Evolutionary conservation across 495 filamentous ascomycete species (phyloP), one percentile per base, ranked within the genome.

Genomic region (Tuber microsphaerosporum): DNA sequence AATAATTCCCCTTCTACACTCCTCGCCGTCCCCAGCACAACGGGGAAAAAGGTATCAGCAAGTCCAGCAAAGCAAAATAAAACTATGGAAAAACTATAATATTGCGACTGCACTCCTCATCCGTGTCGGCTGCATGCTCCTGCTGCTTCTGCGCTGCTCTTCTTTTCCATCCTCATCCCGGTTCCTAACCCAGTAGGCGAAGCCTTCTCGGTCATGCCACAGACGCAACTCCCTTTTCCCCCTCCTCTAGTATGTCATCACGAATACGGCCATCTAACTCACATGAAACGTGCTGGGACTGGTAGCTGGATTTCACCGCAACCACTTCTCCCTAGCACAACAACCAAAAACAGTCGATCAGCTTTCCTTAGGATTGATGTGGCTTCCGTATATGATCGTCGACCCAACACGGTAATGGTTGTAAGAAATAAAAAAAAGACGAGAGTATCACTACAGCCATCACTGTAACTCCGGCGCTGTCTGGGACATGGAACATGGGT

Each of bases 401-500:
- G 70, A 75, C 77, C 76, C 70, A 79, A 69, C 44, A 71, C 76
- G 71, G 70, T 51, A 76, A 73, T 75, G 70, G 70, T 73, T 34
- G 26, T 65, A 34, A 17, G 5, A 65, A 65, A 34, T 70, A n/a
- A 75, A 79, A 79, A 79, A 69, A 79, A 45, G 73, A 73, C 73
- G 76, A 10, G n/a, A 61, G 51, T 10, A 31, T 61, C 9, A 61
- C 51, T 16, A 14, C n/a, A 12, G 8, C 26, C 56, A 79, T 79
- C 73, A 22, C 7, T 61, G 10, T 31, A 75, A 42, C 77, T 73
- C 77, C 76, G 45, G 43, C 76, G 73, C 65, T 73, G 79, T 79
- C 76, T 79, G 73, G 77, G 77, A 79, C 77, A 79, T 78, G 77
- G 77, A 77, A 79, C 77, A 79, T 78, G 77, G 77, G 76, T 48